These are phyloP conservation scores for Leucosporidium scottii DNA, from an alignment of 768 basidiomycete genomes.

Conservation along the genomic window DNA sequence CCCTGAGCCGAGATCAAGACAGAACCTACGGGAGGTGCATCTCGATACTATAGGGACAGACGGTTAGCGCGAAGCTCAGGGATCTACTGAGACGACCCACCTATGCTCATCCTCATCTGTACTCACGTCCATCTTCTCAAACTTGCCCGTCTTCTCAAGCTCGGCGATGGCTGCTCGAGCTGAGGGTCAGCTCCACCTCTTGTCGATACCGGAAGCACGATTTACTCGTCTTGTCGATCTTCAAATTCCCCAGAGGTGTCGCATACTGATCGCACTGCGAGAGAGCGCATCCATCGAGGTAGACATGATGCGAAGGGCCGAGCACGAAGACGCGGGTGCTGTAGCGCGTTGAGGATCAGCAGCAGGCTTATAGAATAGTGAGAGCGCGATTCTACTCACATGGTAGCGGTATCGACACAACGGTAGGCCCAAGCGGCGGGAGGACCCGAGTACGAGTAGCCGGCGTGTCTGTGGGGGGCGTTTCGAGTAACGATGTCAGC, in stretches of 20 bases:
- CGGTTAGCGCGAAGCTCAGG: neutral
- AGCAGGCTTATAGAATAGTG: neutral
- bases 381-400: constrained; percentile 53
- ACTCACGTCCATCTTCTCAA: constrained; percentile 56
- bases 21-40: constrained; percentile 74
- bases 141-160: constrained; percentile 59
- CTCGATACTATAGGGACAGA: constrained; percentile 60
- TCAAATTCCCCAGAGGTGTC: constrained; percentile 77
- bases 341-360: neutral
- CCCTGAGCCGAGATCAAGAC: neutral
- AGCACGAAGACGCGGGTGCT: constrained; percentile 91
- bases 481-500: neutral
- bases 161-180: constrained; percentile 56
- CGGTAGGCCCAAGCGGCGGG: constrained; percentile 96
- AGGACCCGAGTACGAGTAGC: constrained; percentile 87
- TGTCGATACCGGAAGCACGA: neutral
- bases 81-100: neutral
- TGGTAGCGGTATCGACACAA: constrained; percentile 67
- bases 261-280: constrained; percentile 68
- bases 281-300: constrained; percentile 78
- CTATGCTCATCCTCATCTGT: constrained; percentile 86
- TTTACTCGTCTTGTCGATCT: constrained; percentile 72
- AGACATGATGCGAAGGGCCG: constrained; percentile 90
- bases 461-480: constrained; percentile 70
- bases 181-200: neutral